Percentiles rank a stretch among this genome's conserved stretches.
phyloP scores from a whole-genome alignment of 768 basidiomycete species.

The Pseudohyphozyma bogoriensis region DNA sequence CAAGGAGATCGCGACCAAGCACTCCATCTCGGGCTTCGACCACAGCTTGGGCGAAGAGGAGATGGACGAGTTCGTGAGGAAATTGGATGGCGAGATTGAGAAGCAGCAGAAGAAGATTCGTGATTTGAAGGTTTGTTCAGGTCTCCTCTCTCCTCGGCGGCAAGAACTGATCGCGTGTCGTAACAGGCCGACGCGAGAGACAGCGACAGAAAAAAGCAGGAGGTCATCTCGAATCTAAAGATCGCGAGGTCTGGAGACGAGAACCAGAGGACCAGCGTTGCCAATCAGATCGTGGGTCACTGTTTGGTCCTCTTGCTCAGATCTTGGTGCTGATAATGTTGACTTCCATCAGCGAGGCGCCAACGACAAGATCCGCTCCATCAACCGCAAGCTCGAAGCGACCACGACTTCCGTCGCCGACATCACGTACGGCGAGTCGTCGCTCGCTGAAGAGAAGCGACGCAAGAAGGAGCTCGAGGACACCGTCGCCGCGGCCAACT shows the following conservation, averaged over 20 bases:
- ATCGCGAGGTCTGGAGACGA: constrained; percentile 43
- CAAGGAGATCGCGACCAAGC: constrained; percentile 55
- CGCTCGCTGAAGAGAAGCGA: constrained; percentile 44
- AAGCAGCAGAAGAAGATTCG: constrained; percentile 20
- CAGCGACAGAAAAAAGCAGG: constrained; percentile 46
- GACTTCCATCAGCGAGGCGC: constrained; percentile 28
- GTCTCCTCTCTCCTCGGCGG: not conserved
- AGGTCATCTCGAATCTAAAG: constrained; percentile 51
- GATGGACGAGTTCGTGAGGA: constrained; percentile 51
- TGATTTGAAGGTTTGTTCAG: constrained; percentile 25
- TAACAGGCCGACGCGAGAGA: constrained; percentile 35
- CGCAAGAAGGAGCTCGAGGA: constrained; percentile 10
- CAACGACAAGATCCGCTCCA: constrained; percentile 33
- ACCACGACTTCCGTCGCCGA: constrained; percentile 42
- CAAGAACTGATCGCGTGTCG: not conserved
- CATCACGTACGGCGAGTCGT: constrained; percentile 33
- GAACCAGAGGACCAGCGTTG: constrained; percentile 32
- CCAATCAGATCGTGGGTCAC: constrained; percentile 39
- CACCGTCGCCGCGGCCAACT: constrained; percentile 11
- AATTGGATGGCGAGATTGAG: constrained; percentile 45
- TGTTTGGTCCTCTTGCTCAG: no score
- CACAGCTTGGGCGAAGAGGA: constrained; percentile 60
- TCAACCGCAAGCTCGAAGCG: constrained; percentile 37
- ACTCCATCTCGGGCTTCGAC: constrained; percentile 64
- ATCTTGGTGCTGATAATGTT: not conserved